Conservation (phyloP, 2,329 filamentous ascomycete species). For the Talaromyces sp. region DNA sequence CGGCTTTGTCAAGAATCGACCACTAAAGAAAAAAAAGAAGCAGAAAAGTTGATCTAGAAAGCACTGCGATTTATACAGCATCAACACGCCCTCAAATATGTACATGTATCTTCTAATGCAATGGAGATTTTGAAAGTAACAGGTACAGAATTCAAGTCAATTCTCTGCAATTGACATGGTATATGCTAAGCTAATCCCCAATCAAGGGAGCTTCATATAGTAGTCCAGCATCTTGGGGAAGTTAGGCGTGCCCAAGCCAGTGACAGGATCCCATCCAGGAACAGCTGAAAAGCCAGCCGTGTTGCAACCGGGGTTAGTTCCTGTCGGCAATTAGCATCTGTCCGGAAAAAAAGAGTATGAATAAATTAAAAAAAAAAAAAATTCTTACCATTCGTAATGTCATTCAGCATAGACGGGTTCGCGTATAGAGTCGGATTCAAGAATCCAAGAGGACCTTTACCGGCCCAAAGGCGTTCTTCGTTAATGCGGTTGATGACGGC, state of each 20-base stretch:
- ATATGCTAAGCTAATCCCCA: background rate
- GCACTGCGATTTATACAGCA: too few species aligned
- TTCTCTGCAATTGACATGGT: too few species aligned
- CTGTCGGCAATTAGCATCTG: background rate
- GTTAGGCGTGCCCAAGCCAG: constrained; percentile 26
- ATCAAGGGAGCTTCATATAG: constrained; percentile 5
- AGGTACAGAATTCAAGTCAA: background rate
- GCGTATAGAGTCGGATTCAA: constrained; percentile 6
- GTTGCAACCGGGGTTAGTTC: constrained; percentile 8
- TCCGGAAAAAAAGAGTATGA: background rate
- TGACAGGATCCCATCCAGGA: constrained; percentile 26
- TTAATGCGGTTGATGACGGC: constrained; percentile 9
- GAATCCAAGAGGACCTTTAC: constrained; percentile 9
- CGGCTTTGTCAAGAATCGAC: too few species aligned
- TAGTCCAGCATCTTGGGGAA: constrained; percentile 10
- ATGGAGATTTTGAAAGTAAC: background rate
- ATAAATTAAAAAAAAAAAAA: background rate
- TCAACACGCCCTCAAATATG: background rate
- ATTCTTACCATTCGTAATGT: constrained; percentile 9
- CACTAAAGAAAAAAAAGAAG: too few species aligned
- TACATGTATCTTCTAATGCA: background rate
- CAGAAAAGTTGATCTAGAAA: too few species aligned
- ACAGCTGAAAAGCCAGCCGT: constrained; percentile 6
- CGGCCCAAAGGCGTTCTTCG: constrained; percentile 9
- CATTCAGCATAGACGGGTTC: constrained; percentile 10